Conservation (phyloP, 352 stramenopile genomes). For the Globisporangium okanoganense region DNA sequence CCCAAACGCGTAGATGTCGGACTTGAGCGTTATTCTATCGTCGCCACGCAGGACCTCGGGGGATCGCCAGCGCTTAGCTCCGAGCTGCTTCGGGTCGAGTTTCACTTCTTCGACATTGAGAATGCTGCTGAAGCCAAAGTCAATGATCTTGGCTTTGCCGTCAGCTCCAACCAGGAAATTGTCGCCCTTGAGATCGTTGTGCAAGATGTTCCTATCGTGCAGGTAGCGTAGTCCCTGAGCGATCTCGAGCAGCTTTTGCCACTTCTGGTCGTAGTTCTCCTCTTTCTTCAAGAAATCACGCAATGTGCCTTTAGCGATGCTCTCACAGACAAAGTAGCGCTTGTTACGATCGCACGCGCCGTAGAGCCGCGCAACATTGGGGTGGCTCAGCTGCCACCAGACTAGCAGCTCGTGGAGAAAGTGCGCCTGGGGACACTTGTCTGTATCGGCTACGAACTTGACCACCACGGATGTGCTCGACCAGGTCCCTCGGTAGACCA, state of each 20-base stretch:
- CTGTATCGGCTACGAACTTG: background rate
- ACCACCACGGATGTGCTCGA: constrained; percentile 1
- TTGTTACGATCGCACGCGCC: constrained; percentile 1
- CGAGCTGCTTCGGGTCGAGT: background rate
- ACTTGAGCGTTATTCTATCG: constrained; percentile 3
- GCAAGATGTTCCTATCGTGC: constrained; percentile 8
- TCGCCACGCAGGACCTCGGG: background rate
- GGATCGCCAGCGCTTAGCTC: background rate
- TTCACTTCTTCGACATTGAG: background rate
- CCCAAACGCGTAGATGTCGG: constrained; percentile 17
- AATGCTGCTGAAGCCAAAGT: constrained; percentile 16
- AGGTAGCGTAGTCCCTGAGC: constrained; percentile 9
- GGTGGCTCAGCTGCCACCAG: constrained; percentile 6
- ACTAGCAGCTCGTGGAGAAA: constrained; percentile 11
- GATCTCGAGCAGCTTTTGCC: constrained; percentile 13
- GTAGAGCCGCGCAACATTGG: constrained; percentile 3
- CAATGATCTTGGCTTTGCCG: constrained; percentile 9
- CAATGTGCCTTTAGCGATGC: background rate
- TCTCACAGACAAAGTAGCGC: constrained; percentile 11
- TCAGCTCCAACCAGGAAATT: constrained; percentile 9
- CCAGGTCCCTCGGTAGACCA: constrained; percentile 5
- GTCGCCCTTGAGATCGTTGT: constrained; percentile 14
- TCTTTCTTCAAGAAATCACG: background rate
- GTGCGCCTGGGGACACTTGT: background rate
- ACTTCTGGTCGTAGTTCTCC: background rate